Evolutionary conservation across 2,329 filamentous ascomycete species (phyloP), one percentile per base, ranked within the genome.

Genomic region (Sclerotiophoma versabilis): DNA sequence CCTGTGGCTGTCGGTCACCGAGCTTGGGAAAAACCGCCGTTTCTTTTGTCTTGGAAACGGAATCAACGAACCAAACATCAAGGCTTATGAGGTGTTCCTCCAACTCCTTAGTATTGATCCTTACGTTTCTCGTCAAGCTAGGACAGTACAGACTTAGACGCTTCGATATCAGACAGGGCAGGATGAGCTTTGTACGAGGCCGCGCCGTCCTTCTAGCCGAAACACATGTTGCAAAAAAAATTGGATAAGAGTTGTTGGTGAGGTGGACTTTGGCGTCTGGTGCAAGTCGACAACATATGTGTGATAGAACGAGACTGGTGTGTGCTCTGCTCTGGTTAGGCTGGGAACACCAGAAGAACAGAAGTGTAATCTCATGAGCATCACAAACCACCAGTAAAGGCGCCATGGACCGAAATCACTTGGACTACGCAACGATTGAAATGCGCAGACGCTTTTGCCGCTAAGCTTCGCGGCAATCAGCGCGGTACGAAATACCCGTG

Each of bases 1-100:
- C 5, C 22, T 17, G 5, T 30, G 23, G 14, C 15, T 37, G 8
- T 49, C 51, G 51, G 51, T 49, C 34, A 33, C 51, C 51, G 51
- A 54, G 17, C 27, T 23, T 48, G 26, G 17, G 34, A 8, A 32
- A 29, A 23, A 39, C 29, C 22, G 10, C 20, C 14, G n/a, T n/a
- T 7, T 34, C 10, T 27, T 19, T 30, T 11, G 20, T 10, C 17
- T 17, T 15, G 15, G 11, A 34, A n/a, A 27, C 5, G 10, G 26
- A 26, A 30, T 12, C 19, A 6, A 34, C 26, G 4, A 25, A 38
- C 29, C 22, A 32, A 19, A 12, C 19, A 6, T 8, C 7, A 8
- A 41, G 1, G 2, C 7, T 19, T 2, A 14, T 27, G 5, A 39
- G 17, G 22, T 25, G 30, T 29, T 20, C 25, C 26, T 14, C 11